These are phyloP conservation scores for Aciculosporium take DNA, from an alignment of 2,329 filamentous ascomycete species.

Conservation along the genomic window DNA sequence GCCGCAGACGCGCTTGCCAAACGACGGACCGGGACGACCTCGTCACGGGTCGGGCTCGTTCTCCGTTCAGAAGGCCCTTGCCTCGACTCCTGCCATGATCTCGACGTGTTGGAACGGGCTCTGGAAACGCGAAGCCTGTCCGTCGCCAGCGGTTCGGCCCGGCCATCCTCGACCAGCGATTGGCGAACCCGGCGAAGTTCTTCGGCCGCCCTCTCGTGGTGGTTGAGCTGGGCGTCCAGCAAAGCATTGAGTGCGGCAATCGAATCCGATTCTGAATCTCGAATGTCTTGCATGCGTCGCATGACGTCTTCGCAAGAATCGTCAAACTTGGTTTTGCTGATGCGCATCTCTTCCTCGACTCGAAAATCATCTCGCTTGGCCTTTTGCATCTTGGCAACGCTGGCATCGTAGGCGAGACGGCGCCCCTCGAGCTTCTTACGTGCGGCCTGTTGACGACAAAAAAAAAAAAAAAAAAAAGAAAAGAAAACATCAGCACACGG, in stretches of 20 bases:
- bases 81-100: conserved; percentile 24
- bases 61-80: conserved; percentile 1
- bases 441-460: conserved; percentile 33
- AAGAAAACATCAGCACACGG: too few species aligned
- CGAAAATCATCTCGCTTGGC: conserved; percentile 87
- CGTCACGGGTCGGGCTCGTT: conserved; percentile 18
- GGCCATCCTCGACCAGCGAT: conserved; percentile 24
- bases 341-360: conserved; percentile 80
- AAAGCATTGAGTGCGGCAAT: conserved; percentile 67
- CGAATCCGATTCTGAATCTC: conserved; percentile 76
- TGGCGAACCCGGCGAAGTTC: conserved; percentile 49
- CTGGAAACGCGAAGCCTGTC: conserved; percentile 16
- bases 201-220: conserved; percentile 81
- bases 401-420: conserved; percentile 80
- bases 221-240: conserved; percentile 77
- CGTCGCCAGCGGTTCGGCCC: conserved; percentile 5
- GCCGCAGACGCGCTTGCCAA: conserved; percentile 17
- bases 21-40: conserved; percentile 32
- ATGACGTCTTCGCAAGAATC: conserved; percentile 86
- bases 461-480: not conserved
- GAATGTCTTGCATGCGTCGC: conserved; percentile 90
- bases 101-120: conserved; percentile 34
- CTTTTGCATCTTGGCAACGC: conserved; percentile 80
- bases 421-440: conserved; percentile 90
- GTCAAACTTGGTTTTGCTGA: conserved; percentile 90